Percentiles rank a stretch among this genome's conserved stretches.
phyloP scores from a whole-genome alignment of 148 eudicot species.

The Arbutus unedo region DNA sequence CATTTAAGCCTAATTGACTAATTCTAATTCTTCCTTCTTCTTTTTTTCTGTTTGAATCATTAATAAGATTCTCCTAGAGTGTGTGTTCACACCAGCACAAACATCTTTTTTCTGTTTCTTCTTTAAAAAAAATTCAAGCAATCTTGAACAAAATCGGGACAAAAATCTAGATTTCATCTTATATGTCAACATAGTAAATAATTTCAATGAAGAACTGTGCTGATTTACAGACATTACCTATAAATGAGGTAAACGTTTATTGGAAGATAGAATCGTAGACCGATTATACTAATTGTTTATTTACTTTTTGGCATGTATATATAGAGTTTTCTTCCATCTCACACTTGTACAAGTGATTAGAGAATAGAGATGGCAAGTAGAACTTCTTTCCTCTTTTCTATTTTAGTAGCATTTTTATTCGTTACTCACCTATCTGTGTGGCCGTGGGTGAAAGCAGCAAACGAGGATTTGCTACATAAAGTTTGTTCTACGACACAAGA shows the following conservation, averaged over 20 bases:
- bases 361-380: not conserved
- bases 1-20: no score
- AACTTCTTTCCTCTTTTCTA: not conserved
- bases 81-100: no score
- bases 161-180: no score
- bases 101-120: no score
- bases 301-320: not conserved
- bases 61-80: no score
- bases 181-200: no score
- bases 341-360: not conserved
- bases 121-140: no score
- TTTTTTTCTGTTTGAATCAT: no score
- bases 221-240: not conserved
- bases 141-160: no score
- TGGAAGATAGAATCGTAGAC: not conserved
- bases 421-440: not conserved
- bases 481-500: not conserved
- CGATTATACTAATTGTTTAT: not conserved
- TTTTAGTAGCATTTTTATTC: not conserved
- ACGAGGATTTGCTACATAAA: not conserved
- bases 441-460: not conserved
- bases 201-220: not conserved
- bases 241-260: not conserved
- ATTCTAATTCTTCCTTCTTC: no score
- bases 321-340: not conserved